phyloP scores from a whole-genome alignment of 2,329 filamentous ascomycete species.

The Exophiala phaeomuriformis region DNA sequence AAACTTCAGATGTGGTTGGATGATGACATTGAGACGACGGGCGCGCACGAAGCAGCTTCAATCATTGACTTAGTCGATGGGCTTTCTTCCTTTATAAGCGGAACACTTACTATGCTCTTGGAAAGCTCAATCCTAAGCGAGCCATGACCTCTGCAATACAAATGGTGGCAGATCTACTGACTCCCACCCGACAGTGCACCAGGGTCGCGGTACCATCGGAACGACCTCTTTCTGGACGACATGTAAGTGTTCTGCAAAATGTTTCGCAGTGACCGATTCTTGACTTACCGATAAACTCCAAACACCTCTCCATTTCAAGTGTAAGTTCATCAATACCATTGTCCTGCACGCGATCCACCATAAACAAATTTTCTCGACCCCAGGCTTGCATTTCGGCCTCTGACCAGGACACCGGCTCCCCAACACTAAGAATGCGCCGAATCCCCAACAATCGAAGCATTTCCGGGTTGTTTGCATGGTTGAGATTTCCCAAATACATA shows the following conservation, averaged over 20 bases:
- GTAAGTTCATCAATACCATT: constrained; percentile 92
- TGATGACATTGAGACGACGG: constrained; percentile 89
- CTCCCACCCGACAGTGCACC: constrained; percentile 92
- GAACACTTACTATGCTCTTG: constrained; percentile 66
- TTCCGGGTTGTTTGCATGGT: constrained; percentile 88
- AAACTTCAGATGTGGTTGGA: constrained; percentile 92
- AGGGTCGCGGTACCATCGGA: constrained; percentile 72
- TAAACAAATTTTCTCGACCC: constrained; percentile 70
- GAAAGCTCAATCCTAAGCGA: constrained; percentile 69
- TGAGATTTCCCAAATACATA: constrained; percentile 91
- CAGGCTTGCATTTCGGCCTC: constrained; percentile 63
- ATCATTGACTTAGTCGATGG: neutral
- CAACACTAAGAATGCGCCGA: constrained; percentile 79
- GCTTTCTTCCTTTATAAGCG: neutral
- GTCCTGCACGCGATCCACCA: constrained; percentile 82
- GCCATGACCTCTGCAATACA: constrained; percentile 99
- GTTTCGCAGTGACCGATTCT: neutral
- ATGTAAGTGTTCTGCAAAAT: constrained; percentile 9
- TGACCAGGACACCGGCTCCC: constrained; percentile 77
- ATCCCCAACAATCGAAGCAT: constrained; percentile 75
- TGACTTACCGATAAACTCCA: constrained; percentile 81
- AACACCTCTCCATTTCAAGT: constrained; percentile 73
- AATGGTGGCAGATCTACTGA: constrained; percentile 91
- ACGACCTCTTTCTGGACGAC: constrained; percentile 63
- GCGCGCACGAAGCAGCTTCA: constrained; percentile 80